Base-by-base conservation (phyloP, 2,329 filamentous ascomycete genomes). In the Colletotrichum sp. region DNA sequence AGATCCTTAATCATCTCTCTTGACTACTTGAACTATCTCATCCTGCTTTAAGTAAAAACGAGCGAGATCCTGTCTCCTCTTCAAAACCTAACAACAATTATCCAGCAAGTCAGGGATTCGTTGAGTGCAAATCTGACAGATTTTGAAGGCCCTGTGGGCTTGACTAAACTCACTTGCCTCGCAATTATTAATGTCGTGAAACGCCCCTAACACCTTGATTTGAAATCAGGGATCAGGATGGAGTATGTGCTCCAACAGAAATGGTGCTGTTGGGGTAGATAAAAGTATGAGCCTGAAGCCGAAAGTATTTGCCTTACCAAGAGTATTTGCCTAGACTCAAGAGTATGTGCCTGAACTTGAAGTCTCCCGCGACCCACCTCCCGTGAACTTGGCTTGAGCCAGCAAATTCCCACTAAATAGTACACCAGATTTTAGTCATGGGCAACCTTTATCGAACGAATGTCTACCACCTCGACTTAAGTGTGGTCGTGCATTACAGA, bases 321-420 rank as follows among this genome's bases (percentile, higher is more conserved):
- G 34, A 30, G 13, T 22, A n/a, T 13, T 15, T 57, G 24, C 39
- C 34, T 60, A 28, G 72, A 32, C 8, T 57, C 4, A 15, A n/a
- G 24, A 64, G 26, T 64, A 74, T 70, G 66, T 59, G 59, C 71
- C 71, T 74, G 39, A 70, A 55, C 3, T 10, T 24, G 22, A 70
- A 22, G 22, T 64, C 30, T 24, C 3, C 3, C 8, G 4, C 1
- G 16, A 2, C 28, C 8, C 18, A 34, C 32, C 0, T 62, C 24
- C 24, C 13, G 1, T 0, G 24, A 5, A 28, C 24, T 59, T 18
- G 22, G 55, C 0, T 18, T 28, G 24, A 12, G 0, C 12, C 24
- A 28, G 15, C 7, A 13, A 26, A 8, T 16, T 34, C 18, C 24
- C 18, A 8, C 59, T 16, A 32, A 32, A 32, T 4, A 4, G 1